Evolutionary conservation across 139 green algal genomes (phyloP), one percentile per base, ranked within the genome.

Genomic region (Micractinium sp.): DNA sequence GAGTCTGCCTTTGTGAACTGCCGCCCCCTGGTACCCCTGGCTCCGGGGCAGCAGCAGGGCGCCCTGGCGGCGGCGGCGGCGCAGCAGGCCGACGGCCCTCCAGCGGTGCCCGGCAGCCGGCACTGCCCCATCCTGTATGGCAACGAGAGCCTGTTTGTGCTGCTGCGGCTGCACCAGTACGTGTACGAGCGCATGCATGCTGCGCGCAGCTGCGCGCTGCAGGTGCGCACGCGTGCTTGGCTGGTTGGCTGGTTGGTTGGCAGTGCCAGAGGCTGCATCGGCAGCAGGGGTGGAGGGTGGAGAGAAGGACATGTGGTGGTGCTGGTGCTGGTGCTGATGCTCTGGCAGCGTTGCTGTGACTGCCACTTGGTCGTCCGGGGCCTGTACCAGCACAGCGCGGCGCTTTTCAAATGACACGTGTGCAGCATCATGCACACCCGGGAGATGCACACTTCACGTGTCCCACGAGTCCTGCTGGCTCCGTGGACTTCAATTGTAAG

Each of bases 71-170:
- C 77, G 5, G 39, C 78, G 74, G 78, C 77, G 7, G 77, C 39
- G 77, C 78, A 82, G 78, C 78, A 84, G 78, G 78, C 27, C 29
- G 78, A 63, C 41, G 78, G 56, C 41, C 22, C 22, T 7, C 56
- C 75, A 18, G 61, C 39, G 33, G 63, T 31, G 35, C 53, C 74
- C n/a, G 79, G 33, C 41, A 12, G 63, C 15, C 66, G 23, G 41
- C 88, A 87, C 82, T 92, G 85, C 86, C 84, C 86, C 66, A 76
- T 97, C 19, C 94, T 98, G 71, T 99, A 98, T 87, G 96, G 95
- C 86, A 98, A 99, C 85, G 98, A 99, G 83, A 86, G 91, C 84
- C 95, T 99, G 80, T 99, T 98, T 92, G 88, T 99, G 33, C 96
- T 99, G 86, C 95, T 98, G 87, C 94, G 97, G 18, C 90, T 96